These are phyloP conservation scores for Parietaria judaica DNA, from an alignment of 306 rosid genomes.

Conservation along the genomic window DNA sequence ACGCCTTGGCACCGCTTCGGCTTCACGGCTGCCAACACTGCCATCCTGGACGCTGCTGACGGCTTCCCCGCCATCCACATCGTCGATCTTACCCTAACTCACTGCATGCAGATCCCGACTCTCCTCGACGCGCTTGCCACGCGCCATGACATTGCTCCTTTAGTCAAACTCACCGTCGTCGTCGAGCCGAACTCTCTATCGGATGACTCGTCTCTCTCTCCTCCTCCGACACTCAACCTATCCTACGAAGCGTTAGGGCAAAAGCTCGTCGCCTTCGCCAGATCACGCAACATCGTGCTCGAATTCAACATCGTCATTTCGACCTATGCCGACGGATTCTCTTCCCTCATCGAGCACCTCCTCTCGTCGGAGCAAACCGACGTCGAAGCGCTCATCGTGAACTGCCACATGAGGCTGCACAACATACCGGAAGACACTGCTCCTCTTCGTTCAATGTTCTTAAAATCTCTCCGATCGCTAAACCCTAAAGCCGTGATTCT, in stretches of 20 bases:
- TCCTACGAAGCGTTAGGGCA: conserved; percentile 66
- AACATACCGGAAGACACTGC: conserved; percentile 59
- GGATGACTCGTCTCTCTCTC: conserved; percentile 21
- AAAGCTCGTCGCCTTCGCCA: conserved; percentile 63
- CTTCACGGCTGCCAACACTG: conserved; percentile 71
- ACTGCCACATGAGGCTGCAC: conserved; percentile 95
- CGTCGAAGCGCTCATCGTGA: conserved; percentile 32
- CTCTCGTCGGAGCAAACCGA: conserved; percentile 34
- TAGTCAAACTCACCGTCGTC: conserved; percentile 61
- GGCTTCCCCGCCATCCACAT: conserved; percentile 65
- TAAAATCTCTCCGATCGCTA: conserved; percentile 46
- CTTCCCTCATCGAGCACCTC: conserved; percentile 53
- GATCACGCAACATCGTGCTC: conserved; percentile 48
- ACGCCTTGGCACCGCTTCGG: conserved; percentile 96
- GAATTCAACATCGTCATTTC: conserved; percentile 67
- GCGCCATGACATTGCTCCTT: conserved; percentile 54
- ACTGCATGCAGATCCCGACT: conserved; percentile 98
- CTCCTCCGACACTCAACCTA: conserved; percentile 65
- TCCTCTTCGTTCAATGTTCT: conserved; percentile 49
- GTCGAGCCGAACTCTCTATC: not conserved
- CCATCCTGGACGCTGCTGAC: conserved; percentile 64
- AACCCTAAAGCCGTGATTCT: conserved; percentile 63
- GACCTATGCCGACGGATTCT: conserved; percentile 49
- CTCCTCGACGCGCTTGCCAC: conserved; percentile 69
- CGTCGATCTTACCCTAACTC: conserved; percentile 68